Conservation (phyloP, 305 asterid species). For the Euphrasia arctica region DNA sequence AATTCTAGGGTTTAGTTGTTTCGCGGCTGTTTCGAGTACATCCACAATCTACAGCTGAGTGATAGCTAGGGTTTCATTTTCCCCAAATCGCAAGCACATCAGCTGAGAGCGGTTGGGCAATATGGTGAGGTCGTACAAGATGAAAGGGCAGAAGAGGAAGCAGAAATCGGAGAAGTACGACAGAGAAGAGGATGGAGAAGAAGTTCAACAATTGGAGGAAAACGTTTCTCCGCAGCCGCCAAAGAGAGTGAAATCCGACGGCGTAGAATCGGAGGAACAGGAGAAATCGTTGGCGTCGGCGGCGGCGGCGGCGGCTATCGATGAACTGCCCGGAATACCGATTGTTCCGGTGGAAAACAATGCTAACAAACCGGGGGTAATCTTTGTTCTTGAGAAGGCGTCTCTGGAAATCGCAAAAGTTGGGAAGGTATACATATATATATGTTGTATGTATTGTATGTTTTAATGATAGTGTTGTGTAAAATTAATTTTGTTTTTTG, state of each 20-base stretch:
- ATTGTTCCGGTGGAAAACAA: constrained; percentile 33
- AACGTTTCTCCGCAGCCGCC: constrained; percentile 29
- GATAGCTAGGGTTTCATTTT: constrained; percentile 9
- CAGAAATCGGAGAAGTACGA: constrained; percentile 55
- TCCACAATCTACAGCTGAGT: constrained; percentile 1
- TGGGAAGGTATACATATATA: constrained; percentile 63
- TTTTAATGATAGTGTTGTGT: not conserved
- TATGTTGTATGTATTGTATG: not conserved
- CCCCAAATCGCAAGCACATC: not conserved
- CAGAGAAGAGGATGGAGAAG: constrained; percentile 44
- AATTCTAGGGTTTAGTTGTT: not conserved
- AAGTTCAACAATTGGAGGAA: constrained; percentile 32
- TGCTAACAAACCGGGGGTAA: constrained; percentile 53
- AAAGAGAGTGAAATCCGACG: constrained; percentile 43
- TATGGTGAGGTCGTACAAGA: constrained; percentile 58
- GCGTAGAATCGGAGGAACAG: constrained; percentile 20
- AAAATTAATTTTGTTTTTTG: not conserved
- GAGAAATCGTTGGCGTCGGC: constrained; percentile 32
- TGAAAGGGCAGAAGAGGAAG: constrained; percentile 84
- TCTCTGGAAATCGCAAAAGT: constrained; percentile 91
- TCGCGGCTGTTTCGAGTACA: not conserved
- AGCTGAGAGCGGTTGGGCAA: constrained; percentile 12
- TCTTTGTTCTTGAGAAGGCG: constrained; percentile 82
- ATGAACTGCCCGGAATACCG: constrained; percentile 67
- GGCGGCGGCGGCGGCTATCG: constrained; percentile 21